Base-by-base conservation (phyloP, 169 alveolate species). In the Plasmodium gonderi region DNA sequence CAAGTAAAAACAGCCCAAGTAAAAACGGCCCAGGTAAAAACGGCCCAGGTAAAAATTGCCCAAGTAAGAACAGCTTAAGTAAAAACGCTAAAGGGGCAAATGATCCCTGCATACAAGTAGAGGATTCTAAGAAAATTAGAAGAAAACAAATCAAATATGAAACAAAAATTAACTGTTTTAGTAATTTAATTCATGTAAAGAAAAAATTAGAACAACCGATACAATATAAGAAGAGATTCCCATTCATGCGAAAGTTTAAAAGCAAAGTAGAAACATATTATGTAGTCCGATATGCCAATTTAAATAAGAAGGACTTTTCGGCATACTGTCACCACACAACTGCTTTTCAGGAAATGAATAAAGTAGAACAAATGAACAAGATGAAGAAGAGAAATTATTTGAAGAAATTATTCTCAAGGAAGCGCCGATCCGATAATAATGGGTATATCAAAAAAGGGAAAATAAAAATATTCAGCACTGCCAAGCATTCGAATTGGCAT, bases 201-300 rank as follows among this genome's bases (percentile, higher is more conserved):
- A 87, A 75, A 54, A 87, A 75, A 87, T 9, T 33, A 54, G 75
- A 75, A 33, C 17, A 40, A 31, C 64, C 68, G 26, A 38, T 87
- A 2, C 51, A 4, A 33, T 23, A 54, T 64, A 87, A 75, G 68
- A 77, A 60, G 45, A 51, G 45, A 77, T 40, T 87, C 23, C 75
- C 93, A 11, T 87, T 87, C 33, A 76, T 87, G 14, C 65, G 20
- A 38, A 87, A 87, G 26, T 65, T 75, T 20, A 87, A 87, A 76
- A 87, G 42, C 45, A 87, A 77, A 87, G 14, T 23, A 6, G 80
- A 87, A 23, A 87, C 79, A 38, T 87, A 75, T 64, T 76, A 87
- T 36, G 49, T 75, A 42, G 68, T 87, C 6, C 65, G 69, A 23
- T 60, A 75, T 7, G 44, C 83, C 33, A 72, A 47, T 31, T 47